Percentiles rank a stretch among this genome's conserved stretches.
Evolutionary conservation across 2,329 filamentous ascomycete genomes (phyloP).

Genomic region (Paraphaeosphaeria minitans): DNA sequence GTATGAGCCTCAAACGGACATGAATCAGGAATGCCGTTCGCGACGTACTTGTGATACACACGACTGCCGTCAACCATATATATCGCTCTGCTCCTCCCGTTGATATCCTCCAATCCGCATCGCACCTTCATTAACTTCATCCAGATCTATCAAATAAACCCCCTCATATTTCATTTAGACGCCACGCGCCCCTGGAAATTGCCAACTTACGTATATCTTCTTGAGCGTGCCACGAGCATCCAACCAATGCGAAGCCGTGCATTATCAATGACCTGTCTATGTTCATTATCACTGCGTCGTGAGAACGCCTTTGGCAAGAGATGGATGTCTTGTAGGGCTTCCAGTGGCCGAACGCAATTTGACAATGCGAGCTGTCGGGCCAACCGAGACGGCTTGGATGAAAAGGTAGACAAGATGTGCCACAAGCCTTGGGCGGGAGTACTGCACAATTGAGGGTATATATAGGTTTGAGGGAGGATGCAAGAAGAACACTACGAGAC

Average conservation of each 20-base stretch:
- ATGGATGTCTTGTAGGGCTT: neutral
- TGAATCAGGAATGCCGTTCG: neutral
- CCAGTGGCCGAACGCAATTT: neutral
- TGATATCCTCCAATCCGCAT: conserved; percentile 1
- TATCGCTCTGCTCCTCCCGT: neutral
- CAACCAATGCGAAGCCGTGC: conserved; percentile 4
- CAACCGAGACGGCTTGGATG: neutral
- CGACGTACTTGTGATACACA: neutral
- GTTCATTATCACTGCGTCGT: conserved; percentile 6
- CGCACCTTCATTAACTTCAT: conserved; percentile 1
- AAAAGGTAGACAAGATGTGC: neutral
- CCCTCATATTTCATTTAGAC: conserved; percentile 2
- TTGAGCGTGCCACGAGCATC: neutral
- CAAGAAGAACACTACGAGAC: neutral
- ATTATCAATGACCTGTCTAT: conserved; percentile 11
- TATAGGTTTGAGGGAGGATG: neutral
- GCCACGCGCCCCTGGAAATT: conserved; percentile 1
- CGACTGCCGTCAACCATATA: conserved; percentile 10
- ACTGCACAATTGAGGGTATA: neutral
- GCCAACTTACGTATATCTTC: neutral
- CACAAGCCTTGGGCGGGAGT: neutral
- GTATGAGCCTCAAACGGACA: neutral
- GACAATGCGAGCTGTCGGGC: neutral
- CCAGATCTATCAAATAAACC: conserved; percentile 2
- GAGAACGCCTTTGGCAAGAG: neutral